These are phyloP conservation scores for Penicillium sp. DNA, from an alignment of 2,329 filamentous ascomycete species.

Conservation along the genomic window DNA sequence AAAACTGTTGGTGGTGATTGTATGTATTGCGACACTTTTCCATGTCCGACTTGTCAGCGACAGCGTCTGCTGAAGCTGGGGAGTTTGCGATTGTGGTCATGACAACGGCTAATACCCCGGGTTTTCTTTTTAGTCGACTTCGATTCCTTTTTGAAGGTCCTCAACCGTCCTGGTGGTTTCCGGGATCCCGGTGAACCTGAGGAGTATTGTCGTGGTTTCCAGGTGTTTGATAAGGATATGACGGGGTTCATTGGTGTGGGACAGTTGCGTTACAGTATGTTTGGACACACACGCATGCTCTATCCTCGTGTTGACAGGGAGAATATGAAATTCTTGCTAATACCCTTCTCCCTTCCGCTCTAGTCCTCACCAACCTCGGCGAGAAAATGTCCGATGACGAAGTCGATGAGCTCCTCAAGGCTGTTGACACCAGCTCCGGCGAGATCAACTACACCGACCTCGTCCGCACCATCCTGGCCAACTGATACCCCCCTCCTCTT, in stretches of 20 bases:
- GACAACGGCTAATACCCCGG: background rate
- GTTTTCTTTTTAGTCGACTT: constrained; percentile 76
- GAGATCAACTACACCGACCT: constrained; percentile 97
- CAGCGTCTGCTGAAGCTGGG: too few relatives aligned
- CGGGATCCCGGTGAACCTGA: constrained; percentile 97
- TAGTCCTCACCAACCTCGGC: constrained; percentile 91
- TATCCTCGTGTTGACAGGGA: background rate
- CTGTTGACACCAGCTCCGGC: constrained; percentile 91
- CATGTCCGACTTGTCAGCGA: too few relatives aligned
- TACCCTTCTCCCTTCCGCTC: background rate
- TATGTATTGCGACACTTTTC: constrained; percentile 60
- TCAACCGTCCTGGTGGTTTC: constrained; percentile 97
- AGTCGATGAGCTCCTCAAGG: constrained; percentile 98
- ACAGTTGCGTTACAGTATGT: constrained; percentile 83
- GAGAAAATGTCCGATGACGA: constrained; percentile 99
- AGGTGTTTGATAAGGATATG: constrained; percentile 99
- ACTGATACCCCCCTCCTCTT: constrained; percentile 55
- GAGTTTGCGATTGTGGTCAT: background rate
- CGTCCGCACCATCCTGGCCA: constrained; percentile 84
- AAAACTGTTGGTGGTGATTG: constrained; percentile 88
- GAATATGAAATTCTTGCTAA: constrained; percentile 9
- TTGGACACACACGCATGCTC: background rate
- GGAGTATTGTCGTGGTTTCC: constrained; percentile 97
- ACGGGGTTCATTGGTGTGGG: constrained; percentile 97
- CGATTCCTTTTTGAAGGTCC: constrained; percentile 93